Evolutionary conservation across 257 asterid species (phyloP).

Genomic region (Penstemon eatonii): DNA sequence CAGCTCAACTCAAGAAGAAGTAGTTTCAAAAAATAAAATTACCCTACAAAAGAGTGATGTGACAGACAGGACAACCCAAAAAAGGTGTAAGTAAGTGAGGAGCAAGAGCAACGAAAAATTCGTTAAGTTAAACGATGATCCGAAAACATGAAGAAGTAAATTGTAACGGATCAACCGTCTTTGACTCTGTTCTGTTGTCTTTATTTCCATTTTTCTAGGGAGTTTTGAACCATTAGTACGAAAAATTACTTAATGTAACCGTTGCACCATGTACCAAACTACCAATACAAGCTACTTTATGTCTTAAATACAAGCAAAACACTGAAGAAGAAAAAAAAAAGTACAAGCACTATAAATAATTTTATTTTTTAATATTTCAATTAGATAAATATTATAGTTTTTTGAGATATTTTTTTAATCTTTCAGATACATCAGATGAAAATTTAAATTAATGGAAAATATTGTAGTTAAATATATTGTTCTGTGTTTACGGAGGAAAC

Average conservation of each 20-base stretch:
- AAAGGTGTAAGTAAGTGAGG: background rate
- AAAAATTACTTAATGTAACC: background rate
- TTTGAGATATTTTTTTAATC: too few species aligned
- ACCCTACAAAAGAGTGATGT: background rate
- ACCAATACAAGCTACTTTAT: too few species aligned
- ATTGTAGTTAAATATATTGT: too few species aligned
- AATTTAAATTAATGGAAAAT: too few species aligned
- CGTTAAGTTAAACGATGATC: constrained; percentile 22
- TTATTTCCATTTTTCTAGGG: constrained; percentile 31
- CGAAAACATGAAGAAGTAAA: constrained; percentile 16
- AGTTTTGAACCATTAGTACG: constrained; percentile 31
- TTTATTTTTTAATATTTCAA: too few species aligned
- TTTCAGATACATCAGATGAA: too few species aligned
- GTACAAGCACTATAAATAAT: too few species aligned
- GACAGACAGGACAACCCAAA: background rate
- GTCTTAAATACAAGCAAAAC: too few species aligned
- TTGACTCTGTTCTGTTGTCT: background rate
- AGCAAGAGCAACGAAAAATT: background rate
- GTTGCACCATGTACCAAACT: too few species aligned
- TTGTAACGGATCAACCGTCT: constrained; percentile 27
- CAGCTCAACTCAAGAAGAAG: constrained; percentile 20
- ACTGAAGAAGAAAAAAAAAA: too few species aligned
- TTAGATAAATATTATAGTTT: too few species aligned
- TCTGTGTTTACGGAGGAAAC: too few species aligned
- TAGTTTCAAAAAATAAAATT: background rate